These are phyloP conservation scores for Verticillium dahliae DNA, from an alignment of 2,329 filamentous ascomycete species.

Conservation along the genomic window DNA sequence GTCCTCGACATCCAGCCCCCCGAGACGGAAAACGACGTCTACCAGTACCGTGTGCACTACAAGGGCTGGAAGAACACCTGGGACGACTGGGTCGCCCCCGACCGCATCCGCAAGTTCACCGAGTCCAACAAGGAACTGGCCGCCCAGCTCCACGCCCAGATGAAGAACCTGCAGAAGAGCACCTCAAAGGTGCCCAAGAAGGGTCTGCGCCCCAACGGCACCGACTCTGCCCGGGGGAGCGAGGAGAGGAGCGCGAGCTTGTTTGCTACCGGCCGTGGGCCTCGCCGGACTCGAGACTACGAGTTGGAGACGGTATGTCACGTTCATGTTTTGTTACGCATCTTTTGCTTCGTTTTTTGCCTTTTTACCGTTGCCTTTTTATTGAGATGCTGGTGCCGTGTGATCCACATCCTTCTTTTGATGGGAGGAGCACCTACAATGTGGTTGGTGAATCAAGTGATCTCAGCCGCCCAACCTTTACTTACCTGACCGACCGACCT, in stretches of 20 bases:
- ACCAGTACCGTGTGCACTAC: conserved; percentile 91
- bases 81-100: conserved; percentile 97
- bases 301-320: conserved; percentile 74
- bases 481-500: neutral
- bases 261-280: conserved; percentile 58
- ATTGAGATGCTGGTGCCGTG: neutral
- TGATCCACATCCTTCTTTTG: neutral
- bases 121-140: conserved; percentile 93
- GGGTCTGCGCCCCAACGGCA: conserved; percentile 37
- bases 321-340: conserved; percentile 7
- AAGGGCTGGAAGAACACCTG: conserved; percentile 99
- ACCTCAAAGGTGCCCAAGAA: conserved; percentile 49
- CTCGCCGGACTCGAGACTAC: conserved; percentile 70
- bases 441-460: neutral
- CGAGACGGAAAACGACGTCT: conserved; percentile 61
- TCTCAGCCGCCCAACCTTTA: neutral
- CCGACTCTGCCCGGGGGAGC: conserved; percentile 64
- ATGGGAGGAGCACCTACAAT: neutral
- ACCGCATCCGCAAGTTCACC: conserved; percentile 88
- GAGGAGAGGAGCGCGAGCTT: conserved; percentile 66
- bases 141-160: conserved; percentile 62
- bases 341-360: neutral
- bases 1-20: conserved; percentile 71
- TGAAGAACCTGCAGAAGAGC: conserved; percentile 47
- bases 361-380: neutral